phyloP scores from a whole-genome alignment of 73 alveolate species.

The Symbiodinium natans region DNA sequence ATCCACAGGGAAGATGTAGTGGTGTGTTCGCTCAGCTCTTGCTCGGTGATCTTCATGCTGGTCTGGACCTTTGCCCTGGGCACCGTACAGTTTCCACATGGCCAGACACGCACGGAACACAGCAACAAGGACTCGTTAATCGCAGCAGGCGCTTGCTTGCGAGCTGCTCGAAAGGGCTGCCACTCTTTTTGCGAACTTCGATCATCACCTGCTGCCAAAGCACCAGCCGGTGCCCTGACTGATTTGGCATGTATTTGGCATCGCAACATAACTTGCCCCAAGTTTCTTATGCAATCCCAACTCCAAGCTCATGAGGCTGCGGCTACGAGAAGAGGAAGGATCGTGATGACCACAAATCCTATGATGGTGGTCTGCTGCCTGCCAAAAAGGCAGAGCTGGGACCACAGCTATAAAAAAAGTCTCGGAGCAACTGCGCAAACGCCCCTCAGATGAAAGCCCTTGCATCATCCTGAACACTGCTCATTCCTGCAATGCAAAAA shows the following conservation, averaged over 20 bases:
- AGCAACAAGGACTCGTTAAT: neutral
- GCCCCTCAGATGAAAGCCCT: too few relatives aligned
- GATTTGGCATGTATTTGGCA: neutral
- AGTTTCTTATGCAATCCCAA: too few relatives aligned
- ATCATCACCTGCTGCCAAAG: neutral
- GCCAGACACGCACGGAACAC: too few relatives aligned
- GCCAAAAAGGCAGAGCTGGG: neutral
- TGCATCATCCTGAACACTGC: too few relatives aligned
- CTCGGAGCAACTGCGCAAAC: too few relatives aligned
- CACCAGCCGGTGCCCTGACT: neutral
- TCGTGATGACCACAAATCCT: constrained; percentile 44
- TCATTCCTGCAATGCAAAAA: too few relatives aligned
- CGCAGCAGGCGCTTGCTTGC: too few relatives aligned
- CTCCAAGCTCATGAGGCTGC: too few relatives aligned
- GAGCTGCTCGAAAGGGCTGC: neutral
- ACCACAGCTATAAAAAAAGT: too few relatives aligned
- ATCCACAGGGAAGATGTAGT: constrained; percentile 79
- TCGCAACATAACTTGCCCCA: too few relatives aligned
- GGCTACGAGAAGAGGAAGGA: constrained; percentile 40
- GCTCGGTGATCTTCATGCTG: constrained; percentile 79
- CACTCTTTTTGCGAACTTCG: neutral
- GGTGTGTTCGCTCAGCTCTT: constrained; percentile 58
- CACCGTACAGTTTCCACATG: too few relatives aligned
- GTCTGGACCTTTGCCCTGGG: constrained; percentile 46
- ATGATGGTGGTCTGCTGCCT: constrained; percentile 31